Evolutionary conservation across 345 rosid genomes (phyloP).

Genomic region (Tarenaya hassleriana): DNA sequence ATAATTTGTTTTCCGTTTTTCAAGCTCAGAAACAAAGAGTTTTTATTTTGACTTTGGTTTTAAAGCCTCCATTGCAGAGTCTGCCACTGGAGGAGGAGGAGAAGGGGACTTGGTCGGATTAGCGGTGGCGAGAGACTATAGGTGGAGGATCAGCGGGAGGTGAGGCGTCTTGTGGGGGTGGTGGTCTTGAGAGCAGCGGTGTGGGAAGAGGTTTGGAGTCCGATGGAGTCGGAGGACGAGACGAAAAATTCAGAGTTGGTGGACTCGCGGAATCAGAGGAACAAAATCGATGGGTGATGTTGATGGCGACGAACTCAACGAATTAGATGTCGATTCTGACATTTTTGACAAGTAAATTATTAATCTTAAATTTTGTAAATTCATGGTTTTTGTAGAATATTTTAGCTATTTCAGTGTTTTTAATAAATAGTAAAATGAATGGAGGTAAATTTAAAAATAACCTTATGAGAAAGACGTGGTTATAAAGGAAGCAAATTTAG

Average conservation of each 20-base stretch:
- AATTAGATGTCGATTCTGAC: conserved; percentile 34
- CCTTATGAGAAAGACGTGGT: conserved; percentile 24
- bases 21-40: too few relatives aligned
- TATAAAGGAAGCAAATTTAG: too few relatives aligned
- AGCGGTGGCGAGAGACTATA: conserved; percentile 25
- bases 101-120: conserved; percentile 26
- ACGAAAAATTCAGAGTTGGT: not conserved
- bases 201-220: too few relatives aligned
- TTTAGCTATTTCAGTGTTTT: too few relatives aligned
- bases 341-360: too few relatives aligned
- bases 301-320: conserved; percentile 33
- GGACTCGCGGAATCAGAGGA: conserved; percentile 3
- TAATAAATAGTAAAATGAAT: conserved; percentile 6
- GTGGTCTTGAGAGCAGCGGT: conserved; percentile 16
- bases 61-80: too few relatives aligned
- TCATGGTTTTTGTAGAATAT: too few relatives aligned
- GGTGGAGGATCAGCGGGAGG: conserved; percentile 27
- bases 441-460: conserved; percentile 10
- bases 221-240: too few relatives aligned
- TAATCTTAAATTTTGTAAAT: too few relatives aligned
- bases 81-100: conserved; percentile 24
- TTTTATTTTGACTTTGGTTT: too few relatives aligned
- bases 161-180: conserved; percentile 21
- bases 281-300: conserved; percentile 10
- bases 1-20: too few relatives aligned